These are phyloP conservation scores for Lathyrus oleraceus DNA, from an alignment of 306 rosid genomes.

Conservation along the genomic window DNA sequence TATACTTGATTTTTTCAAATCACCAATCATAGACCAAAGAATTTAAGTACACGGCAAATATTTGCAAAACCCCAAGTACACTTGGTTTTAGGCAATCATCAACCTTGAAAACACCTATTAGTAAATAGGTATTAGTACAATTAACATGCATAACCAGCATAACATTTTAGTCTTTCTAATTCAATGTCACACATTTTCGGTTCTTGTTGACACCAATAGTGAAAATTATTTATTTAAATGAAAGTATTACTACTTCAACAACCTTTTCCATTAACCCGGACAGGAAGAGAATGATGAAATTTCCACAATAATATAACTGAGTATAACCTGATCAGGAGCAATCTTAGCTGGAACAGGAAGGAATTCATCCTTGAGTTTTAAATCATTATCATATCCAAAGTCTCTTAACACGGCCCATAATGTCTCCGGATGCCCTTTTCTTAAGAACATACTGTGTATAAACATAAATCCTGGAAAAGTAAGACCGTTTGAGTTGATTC, in stretches of 20 bases:
- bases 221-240: conserved; percentile 23
- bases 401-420: conserved; percentile 86
- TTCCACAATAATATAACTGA: conserved; percentile 24
- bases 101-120: conserved; percentile 4
- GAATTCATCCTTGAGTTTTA: conserved; percentile 72
- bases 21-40: conserved; percentile 6
- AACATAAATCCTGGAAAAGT: conserved; percentile 73
- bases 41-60: conserved; percentile 1
- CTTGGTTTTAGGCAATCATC: conserved; percentile 20
- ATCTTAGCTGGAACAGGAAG: conserved; percentile 69
- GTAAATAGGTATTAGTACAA: conserved; percentile 3
- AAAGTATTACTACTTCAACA: conserved; percentile 19
- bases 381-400: conserved; percentile 79
- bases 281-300: conserved; percentile 37
- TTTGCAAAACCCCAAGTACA: conserved; percentile 30
- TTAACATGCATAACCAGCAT: conserved; percentile 13
- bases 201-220: conserved; percentile 18
- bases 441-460: conserved; percentile 74
- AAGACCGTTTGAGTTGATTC: conserved; percentile 85
- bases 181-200: neutral
- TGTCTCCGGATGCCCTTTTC: conserved; percentile 75
- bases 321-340: conserved; percentile 79
- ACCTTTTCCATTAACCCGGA: conserved; percentile 23
- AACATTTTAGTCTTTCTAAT: conserved; percentile 20
- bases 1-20: conserved; percentile 15